Percentiles rank a stretch among this genome's conserved stretches.
Evolutionary conservation across 2,329 filamentous ascomycete species (phyloP).

Genomic region (Didymella exigua): DNA sequence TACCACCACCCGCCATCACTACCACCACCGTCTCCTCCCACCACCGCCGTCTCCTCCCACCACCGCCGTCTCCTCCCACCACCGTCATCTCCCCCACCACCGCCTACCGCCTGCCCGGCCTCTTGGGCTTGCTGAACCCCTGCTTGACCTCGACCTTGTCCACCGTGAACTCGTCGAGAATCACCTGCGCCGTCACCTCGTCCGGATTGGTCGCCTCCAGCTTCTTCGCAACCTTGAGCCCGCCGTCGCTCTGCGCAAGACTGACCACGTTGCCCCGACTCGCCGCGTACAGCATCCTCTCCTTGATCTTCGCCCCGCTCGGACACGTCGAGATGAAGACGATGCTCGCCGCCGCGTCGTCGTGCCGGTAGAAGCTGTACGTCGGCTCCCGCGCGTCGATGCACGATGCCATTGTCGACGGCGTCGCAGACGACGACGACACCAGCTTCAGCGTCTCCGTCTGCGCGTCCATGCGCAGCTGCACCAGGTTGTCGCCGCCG

Average conservation of each 20-base stretch:
- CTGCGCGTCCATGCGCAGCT: slow-evolving; percentile 74
- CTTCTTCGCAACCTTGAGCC: slow-evolving; percentile 71
- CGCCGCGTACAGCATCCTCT: slow-evolving; percentile 81
- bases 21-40: no score
- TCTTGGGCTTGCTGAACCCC: slow-evolving; percentile 78
- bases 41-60: no score
- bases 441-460: slow-evolving; percentile 73
- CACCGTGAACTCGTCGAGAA: slow-evolving; percentile 71
- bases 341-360: slow-evolving; percentile 62
- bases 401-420: slow-evolving; percentile 61
- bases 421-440: slow-evolving; percentile 57
- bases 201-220: slow-evolving; percentile 67
- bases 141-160: slow-evolving; percentile 71
- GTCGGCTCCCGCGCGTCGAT: slow-evolving; percentile 74
- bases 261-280: slow-evolving; percentile 64
- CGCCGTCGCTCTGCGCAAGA: slow-evolving; percentile 69
- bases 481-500: slow-evolving; percentile 61
- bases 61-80: no score
- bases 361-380: slow-evolving; percentile 78
- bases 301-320: slow-evolving; percentile 73
- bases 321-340: slow-evolving; percentile 87
- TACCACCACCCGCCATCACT: no score
- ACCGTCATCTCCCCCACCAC: no score
- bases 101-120: slow-evolving; percentile 65
- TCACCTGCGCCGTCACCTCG: slow-evolving; percentile 71